Conservation (phyloP, 495 filamentous ascomycete genomes). For the Hypoxylon rickii region DNA sequence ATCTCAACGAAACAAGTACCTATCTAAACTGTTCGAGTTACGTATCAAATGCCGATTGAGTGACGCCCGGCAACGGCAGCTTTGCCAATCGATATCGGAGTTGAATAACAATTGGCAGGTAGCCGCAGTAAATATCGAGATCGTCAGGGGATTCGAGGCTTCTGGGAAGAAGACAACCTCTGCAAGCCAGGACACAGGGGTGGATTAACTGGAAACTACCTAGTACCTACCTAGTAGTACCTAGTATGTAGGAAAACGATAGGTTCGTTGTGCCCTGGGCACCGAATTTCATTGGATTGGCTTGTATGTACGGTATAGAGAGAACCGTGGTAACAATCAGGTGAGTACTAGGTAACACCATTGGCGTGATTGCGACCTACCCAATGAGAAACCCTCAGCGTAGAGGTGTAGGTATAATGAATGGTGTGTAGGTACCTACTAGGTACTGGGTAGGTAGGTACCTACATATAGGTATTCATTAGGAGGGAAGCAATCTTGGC, state of each 20-base stretch:
- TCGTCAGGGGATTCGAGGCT: conserved; percentile 34
- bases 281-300: background rate
- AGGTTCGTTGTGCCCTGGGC: too few species aligned
- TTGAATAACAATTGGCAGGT: conserved; percentile 20
- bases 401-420: conserved; percentile 16
- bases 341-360: conserved; percentile 1
- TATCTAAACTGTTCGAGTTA: background rate
- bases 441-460: background rate
- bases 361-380: conserved; percentile 12
- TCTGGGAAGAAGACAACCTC: conserved; percentile 9
- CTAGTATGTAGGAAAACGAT: too few species aligned
- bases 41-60: background rate
- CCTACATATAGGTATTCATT: conserved; percentile 13
- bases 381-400: background rate
- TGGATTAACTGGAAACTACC: conserved; percentile 2
- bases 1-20: background rate
- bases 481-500: conserved; percentile 16
- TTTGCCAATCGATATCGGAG: conserved; percentile 12
- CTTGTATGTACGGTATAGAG: background rate
- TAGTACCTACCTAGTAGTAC: too few species aligned
- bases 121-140: conserved; percentile 31
- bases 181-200: conserved; percentile 14
- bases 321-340: conserved; percentile 5
- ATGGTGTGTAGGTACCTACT: background rate
- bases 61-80: background rate